Evolutionary conservation across 371 early-diverging fungal genomes (phyloP).

Genomic region (Mucor velutinosus): DNA sequence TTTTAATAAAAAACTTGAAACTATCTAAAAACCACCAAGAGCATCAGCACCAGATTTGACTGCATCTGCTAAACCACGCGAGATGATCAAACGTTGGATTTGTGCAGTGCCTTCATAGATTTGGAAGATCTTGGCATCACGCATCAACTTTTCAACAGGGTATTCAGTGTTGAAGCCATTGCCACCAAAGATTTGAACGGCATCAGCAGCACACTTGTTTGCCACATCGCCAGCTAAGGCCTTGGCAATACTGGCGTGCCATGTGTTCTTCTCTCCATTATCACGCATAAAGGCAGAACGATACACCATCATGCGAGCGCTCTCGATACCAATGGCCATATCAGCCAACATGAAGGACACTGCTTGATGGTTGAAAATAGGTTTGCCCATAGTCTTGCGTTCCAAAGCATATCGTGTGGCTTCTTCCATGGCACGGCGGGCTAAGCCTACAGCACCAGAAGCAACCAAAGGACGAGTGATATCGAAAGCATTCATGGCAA

Average conservation of each 20-base stretch:
- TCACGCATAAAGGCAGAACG: constrained; percentile 87
- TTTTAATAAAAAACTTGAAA: constrained; percentile 11
- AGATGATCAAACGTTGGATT: constrained; percentile 92
- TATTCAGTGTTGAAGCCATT: constrained; percentile 91
- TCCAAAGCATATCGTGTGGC: constrained; percentile 88
- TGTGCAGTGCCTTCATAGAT: constrained; percentile 97
- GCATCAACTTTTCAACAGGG: constrained; percentile 90
- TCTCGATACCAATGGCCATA: constrained; percentile 91
- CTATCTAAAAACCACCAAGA: constrained; percentile 43
- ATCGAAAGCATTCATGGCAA: constrained; percentile 98
- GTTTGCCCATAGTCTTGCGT: constrained; percentile 95
- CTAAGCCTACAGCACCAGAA: constrained; percentile 90
- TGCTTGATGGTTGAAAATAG: constrained; percentile 91
- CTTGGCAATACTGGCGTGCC: constrained; percentile 95
- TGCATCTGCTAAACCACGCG: constrained; percentile 71
- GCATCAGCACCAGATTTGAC: constrained; percentile 39
- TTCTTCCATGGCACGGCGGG: constrained; percentile 94
- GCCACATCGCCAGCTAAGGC: constrained; percentile 92
- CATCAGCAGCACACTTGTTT: constrained; percentile 93
- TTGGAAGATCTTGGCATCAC: constrained; percentile 94
- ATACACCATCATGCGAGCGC: constrained; percentile 87
- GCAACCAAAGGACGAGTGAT: constrained; percentile 94
- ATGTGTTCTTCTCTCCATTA: constrained; percentile 85
- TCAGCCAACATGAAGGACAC: constrained; percentile 96
- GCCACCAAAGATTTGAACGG: constrained; percentile 97